Evolutionary conservation across 2,329 filamentous ascomycete genomes (phyloP), one percentile per base, ranked within the genome.

Genomic region (Blastomyces gilchristii): DNA sequence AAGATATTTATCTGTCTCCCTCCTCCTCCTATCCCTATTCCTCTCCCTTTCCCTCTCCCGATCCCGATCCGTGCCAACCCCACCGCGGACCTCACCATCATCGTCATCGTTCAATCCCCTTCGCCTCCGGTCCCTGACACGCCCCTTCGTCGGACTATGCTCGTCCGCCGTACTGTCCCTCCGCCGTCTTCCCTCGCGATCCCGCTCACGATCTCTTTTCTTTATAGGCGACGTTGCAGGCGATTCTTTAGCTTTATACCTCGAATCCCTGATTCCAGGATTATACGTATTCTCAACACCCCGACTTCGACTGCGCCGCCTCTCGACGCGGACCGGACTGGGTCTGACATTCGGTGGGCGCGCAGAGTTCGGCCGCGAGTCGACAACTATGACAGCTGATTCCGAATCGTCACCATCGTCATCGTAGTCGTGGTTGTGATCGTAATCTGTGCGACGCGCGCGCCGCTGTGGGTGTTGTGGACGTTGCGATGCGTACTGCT

Each of bases 171-270:
- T 65, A 16, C 68, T 67, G 25, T 72, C 69, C 31, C 68, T 67
- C 39, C 66, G 68, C 63, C 68, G 69, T 53, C 71, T 68, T 11
- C 72, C 72, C 60, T 74, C 73, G 2, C 71, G 69, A 67, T 76
- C 74, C 14, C 72, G 66, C 22, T 69, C 67, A 9, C 71, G 69
- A 64, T 73, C 73, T 31, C 68, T 67, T 64, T 69, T 74, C 64
- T 74, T 75, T 34, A 70, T 65, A 28, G 75, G 75, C 39, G 74
- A 74, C 14, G 72, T 70, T 63, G 71, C 70, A 25, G 75, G 74
- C 1, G 75, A 76, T 57, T 73, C 73, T 61, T 72, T 75, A 12
- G 71, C 69, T 65, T 72, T 75, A 6, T 69, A 67, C 64, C 67
- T n/a, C 69, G 69, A 62, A 69, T 69, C 41, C 68, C 68, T 54